Evolutionary conservation across 495 filamentous ascomycete genomes (phyloP).

Genomic region (Talaromyces adpressus): DNA sequence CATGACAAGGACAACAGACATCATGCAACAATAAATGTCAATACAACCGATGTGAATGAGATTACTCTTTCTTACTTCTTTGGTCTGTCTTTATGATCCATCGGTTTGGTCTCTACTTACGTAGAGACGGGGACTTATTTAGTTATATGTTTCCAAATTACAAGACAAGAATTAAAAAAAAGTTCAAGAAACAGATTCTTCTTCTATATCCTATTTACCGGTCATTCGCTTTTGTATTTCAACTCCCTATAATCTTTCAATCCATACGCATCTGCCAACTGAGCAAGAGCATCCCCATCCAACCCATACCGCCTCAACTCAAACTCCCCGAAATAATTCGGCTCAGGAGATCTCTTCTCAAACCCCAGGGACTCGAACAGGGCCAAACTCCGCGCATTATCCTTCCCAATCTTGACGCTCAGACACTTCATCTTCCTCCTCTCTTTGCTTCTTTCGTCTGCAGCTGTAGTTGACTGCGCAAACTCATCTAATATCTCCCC

Average conservation of each 20-base stretch:
- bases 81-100: neutral
- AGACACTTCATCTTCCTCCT: constrained; percentile 24
- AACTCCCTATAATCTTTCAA: constrained; percentile 34
- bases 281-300: constrained; percentile 15
- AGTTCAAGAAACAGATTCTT: neutral
- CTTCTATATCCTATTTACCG: constrained; percentile 9
- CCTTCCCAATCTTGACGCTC: constrained; percentile 53
- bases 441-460: neutral
- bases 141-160: neutral
- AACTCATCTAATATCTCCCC: constrained; percentile 55
- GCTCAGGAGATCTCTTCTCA: constrained; percentile 32
- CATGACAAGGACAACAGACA: neutral
- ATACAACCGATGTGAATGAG: neutral
- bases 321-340: constrained; percentile 64
- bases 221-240: constrained; percentile 23
- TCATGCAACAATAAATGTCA: neutral
- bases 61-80: neutral
- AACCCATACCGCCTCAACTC: constrained; percentile 43
- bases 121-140: neutral
- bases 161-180: constrained; percentile 2
- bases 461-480: neutral
- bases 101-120: neutral
- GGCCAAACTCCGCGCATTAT: constrained; percentile 47
- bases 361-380: constrained; percentile 58
- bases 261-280: constrained; percentile 14